Conservation (phyloP, 2,329 filamentous ascomycete genomes). For the Elsinoe ampelina region DNA sequence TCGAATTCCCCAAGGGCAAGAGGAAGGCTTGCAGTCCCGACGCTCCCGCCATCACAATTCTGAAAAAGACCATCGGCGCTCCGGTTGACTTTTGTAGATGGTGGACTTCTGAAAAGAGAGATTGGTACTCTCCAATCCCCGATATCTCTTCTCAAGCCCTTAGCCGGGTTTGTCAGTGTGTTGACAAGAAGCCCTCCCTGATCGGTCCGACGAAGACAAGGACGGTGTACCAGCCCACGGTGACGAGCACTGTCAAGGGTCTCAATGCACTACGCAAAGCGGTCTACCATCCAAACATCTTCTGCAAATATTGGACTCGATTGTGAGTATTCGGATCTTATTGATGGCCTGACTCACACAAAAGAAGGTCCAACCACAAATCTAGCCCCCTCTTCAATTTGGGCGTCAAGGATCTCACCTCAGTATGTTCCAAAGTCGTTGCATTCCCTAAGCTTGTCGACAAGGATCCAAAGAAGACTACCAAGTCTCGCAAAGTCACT, state of each 20-base stretch:
- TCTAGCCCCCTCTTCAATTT: background rate
- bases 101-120: background rate
- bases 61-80: constrained; percentile 7
- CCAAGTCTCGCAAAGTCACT: background rate
- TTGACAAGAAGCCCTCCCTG: background rate
- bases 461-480: background rate
- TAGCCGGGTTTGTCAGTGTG: background rate
- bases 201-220: background rate
- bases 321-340: constrained; percentile 1
- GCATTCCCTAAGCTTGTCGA: constrained; percentile 1
- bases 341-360: no score
- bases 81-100: constrained; percentile 9
- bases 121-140: background rate
- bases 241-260: background rate
- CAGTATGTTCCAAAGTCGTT: constrained; percentile 4
- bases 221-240: constrained; percentile 1
- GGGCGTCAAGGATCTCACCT: background rate
- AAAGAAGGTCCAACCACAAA: background rate
- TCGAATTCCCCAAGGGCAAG: background rate
- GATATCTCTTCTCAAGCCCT: background rate
- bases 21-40: background rate
- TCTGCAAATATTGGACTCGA: constrained; percentile 8
- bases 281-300: constrained; percentile 4
- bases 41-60: background rate
- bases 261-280: constrained; percentile 1